Percentiles rank a stretch among this genome's conserved stretches.
phyloP scores from a whole-genome alignment of 192 early-diverging fungal species.

The Entomortierella parvispora region DNA sequence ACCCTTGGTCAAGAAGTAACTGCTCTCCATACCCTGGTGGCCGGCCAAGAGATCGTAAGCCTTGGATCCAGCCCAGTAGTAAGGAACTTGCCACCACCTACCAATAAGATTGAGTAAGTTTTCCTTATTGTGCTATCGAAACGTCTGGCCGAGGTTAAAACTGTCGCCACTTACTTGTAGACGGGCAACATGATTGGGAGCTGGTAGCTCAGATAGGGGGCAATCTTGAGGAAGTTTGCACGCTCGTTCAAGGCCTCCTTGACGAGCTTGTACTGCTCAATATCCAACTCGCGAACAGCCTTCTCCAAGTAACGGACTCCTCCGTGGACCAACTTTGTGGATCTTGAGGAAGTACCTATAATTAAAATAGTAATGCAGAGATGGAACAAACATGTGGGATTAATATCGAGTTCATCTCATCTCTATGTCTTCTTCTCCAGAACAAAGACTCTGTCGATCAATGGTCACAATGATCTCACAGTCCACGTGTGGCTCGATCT shows the following conservation, averaged over 20 bases:
- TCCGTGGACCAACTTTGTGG: slow-evolving; percentile 97
- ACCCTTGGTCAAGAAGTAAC: slow-evolving; percentile 84
- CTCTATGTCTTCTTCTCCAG: background rate
- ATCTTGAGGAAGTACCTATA: slow-evolving; percentile 88
- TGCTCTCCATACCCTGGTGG: slow-evolving; percentile 79
- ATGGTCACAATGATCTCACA: too few relatives aligned
- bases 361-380: background rate
- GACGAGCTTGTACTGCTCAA: slow-evolving; percentile 97
- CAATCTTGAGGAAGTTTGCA: slow-evolving; percentile 91
- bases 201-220: slow-evolving; percentile 93
- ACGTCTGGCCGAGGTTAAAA: too few relatives aligned
- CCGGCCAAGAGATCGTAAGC: slow-evolving; percentile 92
- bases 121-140: background rate
- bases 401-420: background rate
- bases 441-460: background rate
- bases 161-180: slow-evolving; percentile 70
- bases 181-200: slow-evolving; percentile 96
- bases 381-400: background rate
- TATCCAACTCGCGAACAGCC: slow-evolving; percentile 93
- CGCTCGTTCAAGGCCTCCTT: slow-evolving; percentile 96
- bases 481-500: slow-evolving; percentile 22
- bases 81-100: slow-evolving; percentile 96
- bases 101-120: slow-evolving; percentile 6
- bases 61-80: slow-evolving; percentile 95
- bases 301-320: slow-evolving; percentile 98